phyloP scores from a whole-genome alignment of 306 rosid genomes.

The Inga oerstediana region DNA sequence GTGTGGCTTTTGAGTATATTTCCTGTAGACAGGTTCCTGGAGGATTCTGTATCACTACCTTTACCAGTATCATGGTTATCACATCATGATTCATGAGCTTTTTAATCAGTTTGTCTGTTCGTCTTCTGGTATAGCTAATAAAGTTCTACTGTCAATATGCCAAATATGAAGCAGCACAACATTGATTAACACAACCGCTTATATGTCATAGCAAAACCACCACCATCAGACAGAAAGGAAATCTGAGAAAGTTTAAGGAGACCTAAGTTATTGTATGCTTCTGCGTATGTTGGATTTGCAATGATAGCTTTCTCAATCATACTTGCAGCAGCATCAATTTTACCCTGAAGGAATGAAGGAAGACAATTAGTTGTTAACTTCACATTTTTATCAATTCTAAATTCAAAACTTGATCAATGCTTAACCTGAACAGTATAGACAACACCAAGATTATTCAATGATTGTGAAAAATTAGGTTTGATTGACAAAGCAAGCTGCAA shows the following conservation, averaged over 20 bases:
- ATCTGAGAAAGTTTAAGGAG: slow-evolving; percentile 6
- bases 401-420: slow-evolving; percentile 31
- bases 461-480: slow-evolving; percentile 96
- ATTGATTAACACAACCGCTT: slow-evolving; percentile 13
- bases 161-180: slow-evolving; percentile 29
- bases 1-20: too few species aligned
- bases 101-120: slow-evolving; percentile 2
- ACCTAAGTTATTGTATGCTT: slow-evolving; percentile 99
- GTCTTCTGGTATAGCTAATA: background rate
- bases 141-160: background rate
- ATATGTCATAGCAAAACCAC: background rate
- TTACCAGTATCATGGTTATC: slow-evolving; percentile 16
- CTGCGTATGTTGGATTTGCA: slow-evolving; percentile 98
- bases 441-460: slow-evolving; percentile 97
- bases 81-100: slow-evolving; percentile 5
- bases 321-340: slow-evolving; percentile 97
- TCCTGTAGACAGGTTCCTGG: too few species aligned
- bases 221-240: background rate
- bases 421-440: slow-evolving; percentile 97
- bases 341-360: slow-evolving; percentile 71
- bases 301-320: slow-evolving; percentile 98
- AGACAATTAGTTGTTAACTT: slow-evolving; percentile 27
- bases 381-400: slow-evolving; percentile 30
- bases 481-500: slow-evolving; percentile 87
- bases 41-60: background rate